Percentiles rank a stretch among this genome's conserved stretches.
Conservation (phyloP, 1,284 basidiomycete species). For the Wallemia mellicola region DNA sequence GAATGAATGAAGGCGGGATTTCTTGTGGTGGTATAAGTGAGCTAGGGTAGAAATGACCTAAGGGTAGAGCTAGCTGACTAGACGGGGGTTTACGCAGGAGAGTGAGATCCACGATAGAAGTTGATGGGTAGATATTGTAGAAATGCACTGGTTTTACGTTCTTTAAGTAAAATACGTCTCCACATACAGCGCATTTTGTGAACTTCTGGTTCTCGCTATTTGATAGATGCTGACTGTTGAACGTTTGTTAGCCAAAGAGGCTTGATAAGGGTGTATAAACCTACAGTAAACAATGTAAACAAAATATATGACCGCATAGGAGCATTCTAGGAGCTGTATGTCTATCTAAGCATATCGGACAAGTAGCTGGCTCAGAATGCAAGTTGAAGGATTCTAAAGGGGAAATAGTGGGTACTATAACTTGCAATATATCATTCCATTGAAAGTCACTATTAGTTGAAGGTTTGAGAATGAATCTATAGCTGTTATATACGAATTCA, state of each 20-base stretch:
- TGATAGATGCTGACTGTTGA: constrained; percentile 45
- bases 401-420: constrained; percentile 49
- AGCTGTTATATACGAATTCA: constrained; percentile 7
- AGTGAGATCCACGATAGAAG: constrained; percentile 36
- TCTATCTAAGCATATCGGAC: constrained; percentile 78
- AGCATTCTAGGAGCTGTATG: constrained; percentile 87
- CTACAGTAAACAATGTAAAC: constrained; percentile 57
- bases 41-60: constrained; percentile 73
- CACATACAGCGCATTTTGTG: constrained; percentile 80
- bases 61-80: constrained; percentile 77
- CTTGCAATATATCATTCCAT: constrained; percentile 86
- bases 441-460: constrained; percentile 24
- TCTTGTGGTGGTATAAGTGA: constrained; percentile 65
- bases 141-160: constrained; percentile 68
- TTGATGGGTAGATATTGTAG: constrained; percentile 22
- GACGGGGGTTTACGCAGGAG: constrained; percentile 78
- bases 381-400: constrained; percentile 26
- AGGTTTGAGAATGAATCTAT: constrained; percentile 1
- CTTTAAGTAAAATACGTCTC: constrained; percentile 64
- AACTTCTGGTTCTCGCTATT: constrained; percentile 50
- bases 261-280: background rate
- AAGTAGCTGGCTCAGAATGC: constrained; percentile 36
- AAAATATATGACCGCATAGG: constrained; percentile 80
- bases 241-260: constrained; percentile 3
- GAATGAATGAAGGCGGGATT: constrained; percentile 82